phyloP scores from a whole-genome alignment of 805 yeast genomes.

The Sungouiella thailandica region DNA sequence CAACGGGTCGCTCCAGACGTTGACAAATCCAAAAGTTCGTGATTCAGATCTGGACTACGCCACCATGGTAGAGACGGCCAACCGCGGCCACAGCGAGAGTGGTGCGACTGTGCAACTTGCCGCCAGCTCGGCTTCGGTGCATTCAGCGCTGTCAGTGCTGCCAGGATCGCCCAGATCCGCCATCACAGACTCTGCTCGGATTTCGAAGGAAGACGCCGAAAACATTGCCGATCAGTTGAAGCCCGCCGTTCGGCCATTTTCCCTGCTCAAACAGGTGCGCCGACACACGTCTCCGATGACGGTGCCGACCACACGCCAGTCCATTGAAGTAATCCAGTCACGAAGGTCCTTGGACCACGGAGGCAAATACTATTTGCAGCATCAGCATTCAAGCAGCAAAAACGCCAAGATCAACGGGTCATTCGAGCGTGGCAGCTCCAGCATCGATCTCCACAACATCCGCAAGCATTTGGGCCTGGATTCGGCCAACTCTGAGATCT shows the following conservation, averaged over 20 bases:
- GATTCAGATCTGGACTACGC: slow-evolving; percentile 10
- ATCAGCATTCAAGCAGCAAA: too few relatives aligned
- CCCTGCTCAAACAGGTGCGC: slow-evolving; percentile 1
- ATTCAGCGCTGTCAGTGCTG: too few relatives aligned
- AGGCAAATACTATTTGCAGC: too few relatives aligned
- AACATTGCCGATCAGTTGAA: too few relatives aligned
- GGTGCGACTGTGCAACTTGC: too few relatives aligned
- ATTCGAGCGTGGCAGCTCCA: slow-evolving; percentile 2
- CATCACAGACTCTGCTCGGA: too few relatives aligned
- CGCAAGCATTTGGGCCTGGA: slow-evolving; percentile 14
- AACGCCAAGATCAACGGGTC: too few relatives aligned
- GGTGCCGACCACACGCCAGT: slow-evolving; percentile 1
- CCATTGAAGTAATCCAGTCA: slow-evolving; percentile 2
- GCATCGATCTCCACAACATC: slow-evolving; percentile 4
- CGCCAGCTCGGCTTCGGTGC: too few relatives aligned
- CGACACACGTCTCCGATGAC: slow-evolving; percentile 8
- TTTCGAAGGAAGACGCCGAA: too few relatives aligned
- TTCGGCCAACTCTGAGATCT: slow-evolving; percentile 38
- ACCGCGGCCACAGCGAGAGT: too few relatives aligned
- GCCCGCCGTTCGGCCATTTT: too few relatives aligned
- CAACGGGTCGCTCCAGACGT: background rate
- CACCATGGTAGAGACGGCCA: slow-evolving; percentile 6
- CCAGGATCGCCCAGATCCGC: too few relatives aligned
- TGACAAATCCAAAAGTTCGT: slow-evolving; percentile 1
- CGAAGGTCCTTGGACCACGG: slow-evolving; percentile 1